These are phyloP conservation scores for Pichia sp. DNA, from an alignment of 1,139 yeast genomes.

Conservation along the genomic window DNA sequence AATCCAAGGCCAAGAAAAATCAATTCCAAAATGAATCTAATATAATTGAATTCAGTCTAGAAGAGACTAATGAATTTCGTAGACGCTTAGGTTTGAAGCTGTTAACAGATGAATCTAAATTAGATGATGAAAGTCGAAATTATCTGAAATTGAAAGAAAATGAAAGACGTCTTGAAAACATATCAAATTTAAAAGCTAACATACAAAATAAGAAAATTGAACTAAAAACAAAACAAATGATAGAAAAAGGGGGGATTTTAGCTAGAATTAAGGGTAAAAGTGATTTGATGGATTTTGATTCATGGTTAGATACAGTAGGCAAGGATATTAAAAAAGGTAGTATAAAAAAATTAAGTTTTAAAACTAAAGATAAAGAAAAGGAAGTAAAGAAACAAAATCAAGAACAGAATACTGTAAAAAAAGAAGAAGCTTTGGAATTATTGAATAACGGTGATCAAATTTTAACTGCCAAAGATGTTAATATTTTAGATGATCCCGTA, in stretches of 20 bases:
- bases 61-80: conserved; percentile 25
- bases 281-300: conserved; percentile 16
- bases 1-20: background rate
- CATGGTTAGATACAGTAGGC: conserved; percentile 27
- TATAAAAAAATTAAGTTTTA: conserved; percentile 6
- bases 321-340: conserved; percentile 6
- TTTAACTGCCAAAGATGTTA: conserved; percentile 56
- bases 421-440: background rate
- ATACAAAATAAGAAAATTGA: conserved; percentile 24
- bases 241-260: conserved; percentile 21
- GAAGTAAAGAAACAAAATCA: background rate
- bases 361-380: background rate
- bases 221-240: conserved; percentile 14
- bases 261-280: conserved; percentile 13
- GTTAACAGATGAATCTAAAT: conserved; percentile 19
- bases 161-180: conserved; percentile 10
- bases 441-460: conserved; percentile 38
- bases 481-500: conserved; percentile 11
- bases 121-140: conserved; percentile 26
- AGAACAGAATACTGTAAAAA: background rate
- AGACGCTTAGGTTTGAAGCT: conserved; percentile 20
- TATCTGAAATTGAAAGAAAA: conserved; percentile 12
- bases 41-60: conserved; percentile 16
- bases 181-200: conserved; percentile 17
- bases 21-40: background rate